phyloP scores from a whole-genome alignment of 2,329 filamentous ascomycete genomes.

The Aureobasidium sp. region DNA sequence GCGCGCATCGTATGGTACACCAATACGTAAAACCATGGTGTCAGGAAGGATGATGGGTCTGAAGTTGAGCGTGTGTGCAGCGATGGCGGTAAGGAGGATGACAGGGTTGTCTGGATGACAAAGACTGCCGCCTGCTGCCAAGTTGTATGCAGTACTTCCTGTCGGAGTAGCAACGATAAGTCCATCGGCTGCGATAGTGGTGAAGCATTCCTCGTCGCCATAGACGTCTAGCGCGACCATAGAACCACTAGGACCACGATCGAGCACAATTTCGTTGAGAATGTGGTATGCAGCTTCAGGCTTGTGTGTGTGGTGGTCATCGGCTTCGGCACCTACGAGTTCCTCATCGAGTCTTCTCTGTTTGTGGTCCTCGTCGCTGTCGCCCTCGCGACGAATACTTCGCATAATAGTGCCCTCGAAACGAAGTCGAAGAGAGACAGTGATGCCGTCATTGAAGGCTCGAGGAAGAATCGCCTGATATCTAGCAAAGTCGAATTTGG shows the following conservation, averaged over 20 bases:
- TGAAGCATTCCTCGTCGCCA: conserved; percentile 94
- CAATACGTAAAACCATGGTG: conserved; percentile 90
- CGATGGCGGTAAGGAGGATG: conserved; percentile 97
- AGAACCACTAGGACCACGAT: conserved; percentile 95
- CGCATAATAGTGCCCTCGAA: conserved; percentile 99
- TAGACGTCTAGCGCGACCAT: conserved; percentile 98
- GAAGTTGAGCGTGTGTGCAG: conserved; percentile 97
- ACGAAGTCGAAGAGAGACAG: conserved; percentile 97
- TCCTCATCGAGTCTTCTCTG: too few species aligned
- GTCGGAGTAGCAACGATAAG: conserved; percentile 99
- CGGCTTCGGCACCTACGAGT: conserved; percentile 38
- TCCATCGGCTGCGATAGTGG: conserved; percentile 95
- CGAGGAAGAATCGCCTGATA: conserved; percentile 90
- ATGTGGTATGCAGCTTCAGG: conserved; percentile 97
- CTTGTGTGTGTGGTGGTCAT: conserved; percentile 54
- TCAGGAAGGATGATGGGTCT: conserved; percentile 98
- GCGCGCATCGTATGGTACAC: conserved; percentile 84
- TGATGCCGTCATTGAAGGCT: conserved; percentile 97
- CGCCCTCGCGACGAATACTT: conserved; percentile 26
- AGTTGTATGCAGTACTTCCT: conserved; percentile 89
- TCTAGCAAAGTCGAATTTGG: conserved; percentile 86
- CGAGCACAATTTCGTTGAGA: conserved; percentile 98
- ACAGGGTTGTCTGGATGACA: conserved; percentile 98
- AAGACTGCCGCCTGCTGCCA: conserved; percentile 94
- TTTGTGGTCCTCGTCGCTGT: conserved; percentile 25